phyloP scores from a whole-genome alignment of 805 yeast species.

The Candida mattraensis region DNA sequence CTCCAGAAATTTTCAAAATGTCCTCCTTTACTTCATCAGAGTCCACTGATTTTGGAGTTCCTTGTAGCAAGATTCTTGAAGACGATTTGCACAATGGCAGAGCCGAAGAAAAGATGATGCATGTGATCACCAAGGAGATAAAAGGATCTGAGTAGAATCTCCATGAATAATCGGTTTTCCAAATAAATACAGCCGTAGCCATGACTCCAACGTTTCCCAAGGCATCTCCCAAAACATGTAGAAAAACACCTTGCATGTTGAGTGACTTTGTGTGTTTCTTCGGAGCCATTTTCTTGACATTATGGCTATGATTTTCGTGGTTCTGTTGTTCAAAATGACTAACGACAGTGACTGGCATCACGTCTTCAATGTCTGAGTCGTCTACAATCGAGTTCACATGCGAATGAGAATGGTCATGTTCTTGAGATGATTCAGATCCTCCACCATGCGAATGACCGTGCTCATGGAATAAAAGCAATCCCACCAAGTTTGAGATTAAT shows the following conservation, averaged over 20 bases:
- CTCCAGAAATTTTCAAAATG: constrained; percentile 66
- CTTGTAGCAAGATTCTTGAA: constrained; percentile 85
- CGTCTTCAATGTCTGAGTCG: constrained; percentile 27
- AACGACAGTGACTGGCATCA: constrained; percentile 32
- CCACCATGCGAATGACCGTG: constrained; percentile 61
- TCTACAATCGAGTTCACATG: constrained; percentile 18
- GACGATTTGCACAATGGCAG: constrained; percentile 85
- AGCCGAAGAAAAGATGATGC: constrained; percentile 87
- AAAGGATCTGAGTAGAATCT: constrained; percentile 82
- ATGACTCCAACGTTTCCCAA: constrained; percentile 94
- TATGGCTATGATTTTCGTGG: constrained; percentile 28
- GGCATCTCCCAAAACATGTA: constrained; percentile 96
- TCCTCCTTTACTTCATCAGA: constrained; percentile 72
- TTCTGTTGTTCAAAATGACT: constrained; percentile 15
- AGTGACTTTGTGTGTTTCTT: constrained; percentile 54
- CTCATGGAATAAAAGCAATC: constrained; percentile 86
- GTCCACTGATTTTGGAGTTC: constrained; percentile 82
- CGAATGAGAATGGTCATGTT: constrained; percentile 18
- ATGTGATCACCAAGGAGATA: constrained; percentile 81
- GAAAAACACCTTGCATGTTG: constrained; percentile 95
- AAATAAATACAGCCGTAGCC: constrained; percentile 81
- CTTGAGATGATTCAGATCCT: constrained; percentile 3
- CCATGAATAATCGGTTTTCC: constrained; percentile 93
- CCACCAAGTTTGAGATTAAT: constrained; percentile 75
- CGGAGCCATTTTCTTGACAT: constrained; percentile 13